Conservation (phyloP, 768 basidiomycete genomes). For the Boletales sp. region DNA sequence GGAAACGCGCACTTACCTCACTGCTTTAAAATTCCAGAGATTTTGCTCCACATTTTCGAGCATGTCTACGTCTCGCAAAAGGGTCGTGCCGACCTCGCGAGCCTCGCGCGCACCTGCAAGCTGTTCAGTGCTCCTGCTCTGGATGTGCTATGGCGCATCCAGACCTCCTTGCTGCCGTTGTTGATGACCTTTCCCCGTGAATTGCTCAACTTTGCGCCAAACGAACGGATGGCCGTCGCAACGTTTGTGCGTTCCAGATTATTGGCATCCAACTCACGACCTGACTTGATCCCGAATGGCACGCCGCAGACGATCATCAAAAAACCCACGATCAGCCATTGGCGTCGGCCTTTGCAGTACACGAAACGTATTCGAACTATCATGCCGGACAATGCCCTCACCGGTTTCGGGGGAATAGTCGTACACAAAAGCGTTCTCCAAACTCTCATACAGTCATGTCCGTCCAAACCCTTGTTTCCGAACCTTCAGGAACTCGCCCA, state of each 20-base stretch:
- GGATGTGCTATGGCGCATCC: conserved; percentile 20
- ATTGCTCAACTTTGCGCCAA: conserved; percentile 12
- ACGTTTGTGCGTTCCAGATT: conserved; percentile 11
- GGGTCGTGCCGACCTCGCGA: conserved; percentile 11
- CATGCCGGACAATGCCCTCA: conserved; percentile 5
- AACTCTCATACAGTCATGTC: conserved; percentile 19
- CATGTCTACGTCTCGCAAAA: conserved; percentile 5
- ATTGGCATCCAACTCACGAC: not conserved
- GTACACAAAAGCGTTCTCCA: conserved; percentile 16
- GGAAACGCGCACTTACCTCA: not conserved
- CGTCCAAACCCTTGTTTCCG: conserved; percentile 15
- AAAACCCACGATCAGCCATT: conserved; percentile 11
- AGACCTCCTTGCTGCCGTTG: conserved; percentile 17
- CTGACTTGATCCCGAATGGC: not conserved
- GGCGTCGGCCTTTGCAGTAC: conserved; percentile 17
- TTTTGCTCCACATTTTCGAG: conserved; percentile 16
- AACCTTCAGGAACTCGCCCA: conserved; percentile 22
- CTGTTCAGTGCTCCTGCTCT: conserved; percentile 16
- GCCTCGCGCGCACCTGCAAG: conserved; percentile 17
- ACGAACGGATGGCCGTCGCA: conserved; percentile 12
- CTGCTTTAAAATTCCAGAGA: conserved; percentile 18
- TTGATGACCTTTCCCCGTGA: conserved; percentile 15
- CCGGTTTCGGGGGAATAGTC: conserved; percentile 8
- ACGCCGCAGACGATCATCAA: conserved; percentile 12
- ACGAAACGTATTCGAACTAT: conserved; percentile 14